These are phyloP conservation scores for Xerocomellus intermedius DNA, from an alignment of 768 basidiomycete genomes.

Conservation along the genomic window DNA sequence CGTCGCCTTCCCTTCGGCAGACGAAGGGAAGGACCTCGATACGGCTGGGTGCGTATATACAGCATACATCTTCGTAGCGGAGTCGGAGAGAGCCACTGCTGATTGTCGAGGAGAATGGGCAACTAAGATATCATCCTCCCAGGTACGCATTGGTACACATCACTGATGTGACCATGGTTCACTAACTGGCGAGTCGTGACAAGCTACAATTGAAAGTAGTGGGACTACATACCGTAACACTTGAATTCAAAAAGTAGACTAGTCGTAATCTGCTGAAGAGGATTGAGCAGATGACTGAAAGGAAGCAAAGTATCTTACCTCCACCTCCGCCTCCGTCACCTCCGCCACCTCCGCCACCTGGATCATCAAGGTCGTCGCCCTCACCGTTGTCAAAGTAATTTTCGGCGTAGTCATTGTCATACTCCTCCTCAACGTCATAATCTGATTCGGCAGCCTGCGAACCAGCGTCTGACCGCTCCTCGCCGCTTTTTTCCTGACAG, in stretches of 20 bases:
- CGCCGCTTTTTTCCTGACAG: slow-evolving; percentile 63
- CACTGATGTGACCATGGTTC: neutral
- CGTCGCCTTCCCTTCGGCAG: no score
- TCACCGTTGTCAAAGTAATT: slow-evolving; percentile 93
- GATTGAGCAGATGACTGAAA: neutral
- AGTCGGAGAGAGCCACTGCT: neutral
- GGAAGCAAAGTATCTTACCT: slow-evolving; percentile 29
- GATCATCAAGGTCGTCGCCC: slow-evolving; percentile 74
- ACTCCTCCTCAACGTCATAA: slow-evolving; percentile 87
- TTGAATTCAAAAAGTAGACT: slow-evolving; percentile 5
- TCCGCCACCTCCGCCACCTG: slow-evolving; percentile 66
- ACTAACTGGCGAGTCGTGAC: neutral
- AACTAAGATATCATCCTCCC: neutral
- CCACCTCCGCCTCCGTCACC: slow-evolving; percentile 66
- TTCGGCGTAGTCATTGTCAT: slow-evolving; percentile 88
- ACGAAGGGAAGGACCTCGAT: neutral
- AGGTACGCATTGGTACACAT: neutral
- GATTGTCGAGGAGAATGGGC: neutral
- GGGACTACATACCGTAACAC: slow-evolving; percentile 4
- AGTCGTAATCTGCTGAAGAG: slow-evolving; percentile 26
- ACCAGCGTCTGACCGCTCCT: slow-evolving; percentile 65
- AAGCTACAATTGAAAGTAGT: neutral
- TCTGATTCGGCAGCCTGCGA: slow-evolving; percentile 68
- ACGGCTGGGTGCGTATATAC: neutral
- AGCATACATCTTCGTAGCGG: neutral